phyloP scores from a whole-genome alignment of 1,139 yeast species.

The Hemisphaericaspora subhashii region DNA sequence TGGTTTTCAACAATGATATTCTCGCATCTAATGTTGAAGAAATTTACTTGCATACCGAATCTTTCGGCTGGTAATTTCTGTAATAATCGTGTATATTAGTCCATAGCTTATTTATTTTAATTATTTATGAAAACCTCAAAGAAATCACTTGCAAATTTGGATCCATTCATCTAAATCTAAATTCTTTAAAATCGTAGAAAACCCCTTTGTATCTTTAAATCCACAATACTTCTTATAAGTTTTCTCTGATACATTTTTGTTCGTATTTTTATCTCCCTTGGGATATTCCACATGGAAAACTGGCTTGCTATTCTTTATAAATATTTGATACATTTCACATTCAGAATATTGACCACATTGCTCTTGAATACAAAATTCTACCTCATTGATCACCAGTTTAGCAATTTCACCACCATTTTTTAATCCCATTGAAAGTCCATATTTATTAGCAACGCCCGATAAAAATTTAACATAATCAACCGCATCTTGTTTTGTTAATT shows the following conservation, averaged over 20 bases:
- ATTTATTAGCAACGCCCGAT: constrained; percentile 14
- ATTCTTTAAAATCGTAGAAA: constrained; percentile 22
- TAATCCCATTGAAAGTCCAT: constrained; percentile 18
- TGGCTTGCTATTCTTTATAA: constrained; percentile 17
- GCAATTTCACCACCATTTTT: constrained; percentile 23
- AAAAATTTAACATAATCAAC: constrained; percentile 17
- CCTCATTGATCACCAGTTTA: constrained; percentile 13
- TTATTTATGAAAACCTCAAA: too few species aligned
- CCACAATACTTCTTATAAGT: constrained; percentile 14
- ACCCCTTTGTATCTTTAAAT: constrained; percentile 12
- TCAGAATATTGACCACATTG: constrained; percentile 22
- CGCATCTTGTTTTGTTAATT: constrained; percentile 19
- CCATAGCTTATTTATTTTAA: neutral
- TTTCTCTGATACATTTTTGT: constrained; percentile 8
- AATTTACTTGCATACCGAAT: constrained; percentile 57
- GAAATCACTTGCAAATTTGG: constrained; percentile 4
- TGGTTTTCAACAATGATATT: constrained; percentile 33
- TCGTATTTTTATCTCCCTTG: constrained; percentile 15
- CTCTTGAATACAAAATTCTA: constrained; percentile 22
- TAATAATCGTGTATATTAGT: neutral
- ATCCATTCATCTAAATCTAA: constrained; percentile 20
- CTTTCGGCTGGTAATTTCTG: constrained; percentile 53
- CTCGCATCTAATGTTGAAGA: constrained; percentile 39
- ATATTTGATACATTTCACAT: constrained; percentile 16
- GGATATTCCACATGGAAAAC: constrained; percentile 25